Evolutionary conservation across 2,329 filamentous ascomycete genomes (phyloP).

Genomic region (Alternaria postmessia): DNA sequence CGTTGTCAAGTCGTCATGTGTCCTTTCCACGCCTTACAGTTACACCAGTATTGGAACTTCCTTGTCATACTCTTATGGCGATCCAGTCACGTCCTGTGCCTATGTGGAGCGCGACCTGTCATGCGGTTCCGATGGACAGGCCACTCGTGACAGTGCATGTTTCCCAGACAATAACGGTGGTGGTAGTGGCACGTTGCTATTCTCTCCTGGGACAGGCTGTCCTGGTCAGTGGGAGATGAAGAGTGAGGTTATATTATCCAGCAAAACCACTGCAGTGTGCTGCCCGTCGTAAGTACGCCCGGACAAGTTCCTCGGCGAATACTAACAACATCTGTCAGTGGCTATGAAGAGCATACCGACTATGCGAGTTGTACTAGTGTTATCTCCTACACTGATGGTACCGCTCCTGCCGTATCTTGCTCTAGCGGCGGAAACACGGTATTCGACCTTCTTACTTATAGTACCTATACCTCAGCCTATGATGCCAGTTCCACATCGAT

Average conservation of each 20-base stretch:
- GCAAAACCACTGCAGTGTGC: background rate
- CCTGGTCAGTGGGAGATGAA: background rate
- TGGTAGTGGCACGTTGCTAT: background rate
- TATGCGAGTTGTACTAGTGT: background rate
- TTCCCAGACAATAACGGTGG: background rate
- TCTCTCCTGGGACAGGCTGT: background rate
- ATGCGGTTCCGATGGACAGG: background rate
- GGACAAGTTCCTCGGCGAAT: background rate
- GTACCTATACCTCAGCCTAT: too few relatives aligned
- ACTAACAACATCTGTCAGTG: background rate
- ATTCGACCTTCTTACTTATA: background rate
- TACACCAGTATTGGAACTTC: background rate
- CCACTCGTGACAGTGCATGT: conserved; percentile 1
- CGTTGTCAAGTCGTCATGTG: background rate
- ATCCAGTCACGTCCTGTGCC: background rate
- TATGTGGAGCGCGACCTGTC: conserved; percentile 4
- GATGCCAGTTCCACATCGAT: background rate
- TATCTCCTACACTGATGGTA: background rate
- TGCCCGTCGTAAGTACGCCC: conserved; percentile 1
- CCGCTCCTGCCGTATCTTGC: background rate
- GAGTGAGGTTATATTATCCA: background rate
- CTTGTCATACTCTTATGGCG: background rate
- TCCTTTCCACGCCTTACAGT: background rate
- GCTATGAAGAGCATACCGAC: background rate
- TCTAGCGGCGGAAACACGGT: background rate